Conservation (phyloP, 257 asterid species). For the Gentiana macrophylla region DNA sequence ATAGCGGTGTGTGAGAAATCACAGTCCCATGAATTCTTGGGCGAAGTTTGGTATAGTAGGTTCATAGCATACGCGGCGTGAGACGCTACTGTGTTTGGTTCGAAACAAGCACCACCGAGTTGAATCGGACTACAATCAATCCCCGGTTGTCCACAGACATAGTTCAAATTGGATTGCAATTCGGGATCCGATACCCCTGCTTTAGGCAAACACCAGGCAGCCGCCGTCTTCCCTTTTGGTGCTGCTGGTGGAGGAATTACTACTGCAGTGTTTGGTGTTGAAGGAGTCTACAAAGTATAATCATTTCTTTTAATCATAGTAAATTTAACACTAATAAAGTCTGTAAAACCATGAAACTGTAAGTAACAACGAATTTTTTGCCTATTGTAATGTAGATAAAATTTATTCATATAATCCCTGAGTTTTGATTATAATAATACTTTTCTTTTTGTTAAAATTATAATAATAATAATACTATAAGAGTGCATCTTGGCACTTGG, state of each 20-base stretch:
- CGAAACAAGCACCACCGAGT: slow-evolving; percentile 61
- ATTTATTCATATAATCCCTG: too few relatives aligned
- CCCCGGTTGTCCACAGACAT: slow-evolving; percentile 42
- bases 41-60: slow-evolving; percentile 31
- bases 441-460: too few relatives aligned
- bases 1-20: slow-evolving; percentile 43
- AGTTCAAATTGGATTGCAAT: slow-evolving; percentile 46
- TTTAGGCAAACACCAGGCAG: slow-evolving; percentile 44
- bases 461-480: too few relatives aligned
- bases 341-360: too few relatives aligned
- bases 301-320: slow-evolving; percentile 3
- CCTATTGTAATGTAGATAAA: too few relatives aligned
- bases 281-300: slow-evolving; percentile 14
- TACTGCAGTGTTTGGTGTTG: slow-evolving; percentile 11
- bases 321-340: too few relatives aligned
- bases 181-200: slow-evolving; percentile 25
- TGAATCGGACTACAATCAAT: slow-evolving; percentile 49
- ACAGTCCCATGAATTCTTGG: slow-evolving; percentile 28
- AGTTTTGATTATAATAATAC: too few relatives aligned
- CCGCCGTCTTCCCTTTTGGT: slow-evolving; percentile 14
- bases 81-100: slow-evolving; percentile 32
- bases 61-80: slow-evolving; percentile 68
- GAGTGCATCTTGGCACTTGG: too few relatives aligned
- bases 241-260: slow-evolving; percentile 13
- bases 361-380: too few relatives aligned